A percentile compares a stretch with the other conserved stretches of the same genome.
These are phyloP conservation scores for Ceriops zippeliana DNA, from an alignment of 345 rosid genomes.

Conservation along the genomic window DNA sequence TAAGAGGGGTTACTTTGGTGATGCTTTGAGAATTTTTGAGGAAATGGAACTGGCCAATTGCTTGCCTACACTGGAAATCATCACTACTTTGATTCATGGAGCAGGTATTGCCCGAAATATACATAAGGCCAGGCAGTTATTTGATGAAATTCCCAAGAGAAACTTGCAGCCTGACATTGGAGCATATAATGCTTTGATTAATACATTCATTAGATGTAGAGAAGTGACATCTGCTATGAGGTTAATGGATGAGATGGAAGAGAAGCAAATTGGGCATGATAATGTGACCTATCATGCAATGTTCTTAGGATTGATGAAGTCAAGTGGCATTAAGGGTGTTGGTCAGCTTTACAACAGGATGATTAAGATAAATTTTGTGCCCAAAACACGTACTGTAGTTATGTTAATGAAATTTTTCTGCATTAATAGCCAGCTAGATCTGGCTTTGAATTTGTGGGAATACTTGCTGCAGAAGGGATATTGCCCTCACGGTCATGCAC, in stretches of 20 bases:
- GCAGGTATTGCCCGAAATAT: conserved; percentile 59
- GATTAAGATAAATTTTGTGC: conserved; percentile 54
- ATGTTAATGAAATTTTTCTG: conserved; percentile 84
- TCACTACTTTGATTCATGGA: conserved; percentile 83
- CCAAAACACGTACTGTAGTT: conserved; percentile 63
- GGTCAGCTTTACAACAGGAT: conserved; percentile 49
- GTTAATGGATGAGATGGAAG: conserved; percentile 76
- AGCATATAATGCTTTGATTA: conserved; percentile 76
- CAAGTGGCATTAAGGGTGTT: conserved; percentile 48
- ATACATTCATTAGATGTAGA: conserved; percentile 42
- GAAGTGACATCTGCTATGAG: conserved; percentile 50
- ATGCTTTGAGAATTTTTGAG: conserved; percentile 67
- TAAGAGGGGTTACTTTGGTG: conserved; percentile 64
- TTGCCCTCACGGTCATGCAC: conserved; percentile 75
- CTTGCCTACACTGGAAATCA: conserved; percentile 48
- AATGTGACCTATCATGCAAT: conserved; percentile 61
- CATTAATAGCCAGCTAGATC: conserved; percentile 44
- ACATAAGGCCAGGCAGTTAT: conserved; percentile 61
- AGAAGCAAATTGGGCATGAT: conserved; percentile 48
- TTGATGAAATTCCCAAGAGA: conserved; percentile 54
- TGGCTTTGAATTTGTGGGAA: conserved; percentile 59
- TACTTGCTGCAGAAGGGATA: conserved; percentile 61
- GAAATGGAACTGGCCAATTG: conserved; percentile 55
- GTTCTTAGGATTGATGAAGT: conserved; percentile 65
- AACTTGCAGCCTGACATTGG: conserved; percentile 54